Evolutionary conservation across 2,329 filamentous ascomycete genomes (phyloP).

Genomic region (Paecilomyces fulvus): DNA sequence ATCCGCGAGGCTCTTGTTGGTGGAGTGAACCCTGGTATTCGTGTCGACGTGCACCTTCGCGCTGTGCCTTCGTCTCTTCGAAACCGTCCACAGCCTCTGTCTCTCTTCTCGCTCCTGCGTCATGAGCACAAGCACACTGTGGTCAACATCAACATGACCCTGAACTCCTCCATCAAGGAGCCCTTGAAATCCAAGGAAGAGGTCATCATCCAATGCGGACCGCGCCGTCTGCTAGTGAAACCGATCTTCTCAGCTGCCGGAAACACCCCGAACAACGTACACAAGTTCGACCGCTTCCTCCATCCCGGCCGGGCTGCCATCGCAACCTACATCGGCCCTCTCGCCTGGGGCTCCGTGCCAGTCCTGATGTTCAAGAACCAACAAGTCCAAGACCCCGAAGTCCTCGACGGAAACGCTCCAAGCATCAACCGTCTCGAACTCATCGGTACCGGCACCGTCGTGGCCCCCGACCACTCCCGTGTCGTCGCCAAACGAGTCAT

Average conservation of each 20-base stretch:
- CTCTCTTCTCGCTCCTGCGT: slow-evolving; percentile 76
- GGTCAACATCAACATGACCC: slow-evolving; percentile 80
- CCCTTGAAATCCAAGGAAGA: slow-evolving; percentile 89
- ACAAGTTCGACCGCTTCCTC: slow-evolving; percentile 89
- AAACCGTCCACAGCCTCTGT: slow-evolving; percentile 50
- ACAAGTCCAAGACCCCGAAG: slow-evolving; percentile 24
- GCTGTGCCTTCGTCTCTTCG: slow-evolving; percentile 49
- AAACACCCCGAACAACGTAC: slow-evolving; percentile 88
- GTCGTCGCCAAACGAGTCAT: slow-evolving; percentile 92
- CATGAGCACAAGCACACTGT: slow-evolving; percentile 93
- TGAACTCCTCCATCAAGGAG: slow-evolving; percentile 64
- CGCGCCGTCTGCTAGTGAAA: slow-evolving; percentile 77
- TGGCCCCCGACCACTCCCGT: slow-evolving; percentile 64
- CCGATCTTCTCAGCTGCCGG: slow-evolving; percentile 86
- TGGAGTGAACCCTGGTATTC: slow-evolving; percentile 73
- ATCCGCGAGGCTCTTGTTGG: slow-evolving; percentile 80
- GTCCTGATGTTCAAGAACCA: slow-evolving; percentile 72
- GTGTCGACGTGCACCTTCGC: slow-evolving; percentile 69
- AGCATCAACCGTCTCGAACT: slow-evolving; percentile 52
- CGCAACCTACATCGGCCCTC: slow-evolving; percentile 78
- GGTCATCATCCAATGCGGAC: slow-evolving; percentile 82
- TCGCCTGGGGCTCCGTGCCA: slow-evolving; percentile 89
- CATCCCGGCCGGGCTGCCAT: slow-evolving; percentile 86
- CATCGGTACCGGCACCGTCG: slow-evolving; percentile 76
- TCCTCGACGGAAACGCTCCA: slow-evolving; percentile 38